Percentiles rank a stretch among this genome's conserved stretches.
These are phyloP conservation scores for Raddia distichophylla DNA, from an alignment of 176 grass and related monocot species.

Conservation along the genomic window DNA sequence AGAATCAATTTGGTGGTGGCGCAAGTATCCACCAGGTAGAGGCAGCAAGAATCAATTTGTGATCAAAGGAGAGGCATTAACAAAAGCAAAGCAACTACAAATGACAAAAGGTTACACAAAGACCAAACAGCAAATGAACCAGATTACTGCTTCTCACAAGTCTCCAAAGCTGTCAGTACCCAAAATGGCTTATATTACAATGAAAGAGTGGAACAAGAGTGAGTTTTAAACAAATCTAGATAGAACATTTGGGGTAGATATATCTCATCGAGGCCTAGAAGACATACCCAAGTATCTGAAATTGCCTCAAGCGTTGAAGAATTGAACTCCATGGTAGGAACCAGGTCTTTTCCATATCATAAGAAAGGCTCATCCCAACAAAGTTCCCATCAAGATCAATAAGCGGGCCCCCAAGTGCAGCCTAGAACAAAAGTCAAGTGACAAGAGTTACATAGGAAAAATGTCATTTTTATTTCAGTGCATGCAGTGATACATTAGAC, in stretches of 20 bases:
- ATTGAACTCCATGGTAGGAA: no score
- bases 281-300: slow-evolving; percentile 11
- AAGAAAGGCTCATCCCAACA: no score
- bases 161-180: background rate
- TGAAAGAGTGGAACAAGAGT: background rate
- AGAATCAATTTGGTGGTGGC: no score
- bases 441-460: background rate
- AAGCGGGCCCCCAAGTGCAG: no score
- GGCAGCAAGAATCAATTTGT: slow-evolving; percentile 2
- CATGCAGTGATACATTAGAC: slow-evolving; percentile 1
- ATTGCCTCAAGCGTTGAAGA: no score
- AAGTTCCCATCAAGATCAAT: no score
- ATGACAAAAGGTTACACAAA: no score
- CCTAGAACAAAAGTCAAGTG: background rate
- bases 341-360: no score
- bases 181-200: background rate
- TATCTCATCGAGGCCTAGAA: background rate
- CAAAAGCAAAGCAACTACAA: background rate
- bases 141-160: background rate
- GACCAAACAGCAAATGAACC: no score
- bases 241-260: background rate
- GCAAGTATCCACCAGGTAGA: background rate
- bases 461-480: background rate
- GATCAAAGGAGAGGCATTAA: background rate
- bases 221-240: slow-evolving; percentile 26